Percentiles rank a stretch among this genome's conserved stretches.
Evolutionary conservation across 495 filamentous ascomycete genomes (phyloP).

Genomic region (Apodospora peruviana): DNA sequence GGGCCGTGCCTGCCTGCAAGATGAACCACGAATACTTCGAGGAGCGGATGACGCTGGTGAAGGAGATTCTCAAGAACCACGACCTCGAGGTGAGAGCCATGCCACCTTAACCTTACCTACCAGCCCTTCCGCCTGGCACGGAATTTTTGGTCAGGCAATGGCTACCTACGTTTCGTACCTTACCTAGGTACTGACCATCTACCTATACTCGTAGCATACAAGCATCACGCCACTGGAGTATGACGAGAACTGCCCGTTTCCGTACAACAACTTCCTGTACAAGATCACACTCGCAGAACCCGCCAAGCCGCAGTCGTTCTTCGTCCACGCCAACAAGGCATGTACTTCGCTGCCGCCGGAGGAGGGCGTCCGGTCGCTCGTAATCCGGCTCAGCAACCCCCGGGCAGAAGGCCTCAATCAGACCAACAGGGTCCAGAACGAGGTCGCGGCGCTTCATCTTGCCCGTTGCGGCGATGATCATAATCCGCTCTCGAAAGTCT

Average conservation of each 20-base stretch:
- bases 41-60: background rate
- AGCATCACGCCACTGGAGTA: background rate
- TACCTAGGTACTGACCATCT: background rate
- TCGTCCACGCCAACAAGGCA: background rate
- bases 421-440: conserved; percentile 20
- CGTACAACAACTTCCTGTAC: conserved; percentile 12
- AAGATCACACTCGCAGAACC: conserved; percentile 5
- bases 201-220: background rate
- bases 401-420: conserved; percentile 23
- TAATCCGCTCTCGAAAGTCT: background rate
- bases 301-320: background rate
- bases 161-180: too few relatives aligned
- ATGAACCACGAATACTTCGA: background rate
- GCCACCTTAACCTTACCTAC: too few relatives aligned
- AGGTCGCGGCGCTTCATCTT: conserved; percentile 9
- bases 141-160: too few relatives aligned
- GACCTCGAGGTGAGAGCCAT: background rate
- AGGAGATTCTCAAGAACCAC: background rate
- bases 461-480: background rate
- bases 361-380: conserved; percentile 1
- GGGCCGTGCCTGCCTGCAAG: too few relatives aligned
- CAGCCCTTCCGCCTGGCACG: too few relatives aligned
- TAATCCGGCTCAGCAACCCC: conserved; percentile 14
- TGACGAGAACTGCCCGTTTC: background rate
- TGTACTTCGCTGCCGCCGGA: background rate